Evolutionary conservation across 2,329 filamentous ascomycete genomes (phyloP).

Genomic region (Ascosphaera aggregata): DNA sequence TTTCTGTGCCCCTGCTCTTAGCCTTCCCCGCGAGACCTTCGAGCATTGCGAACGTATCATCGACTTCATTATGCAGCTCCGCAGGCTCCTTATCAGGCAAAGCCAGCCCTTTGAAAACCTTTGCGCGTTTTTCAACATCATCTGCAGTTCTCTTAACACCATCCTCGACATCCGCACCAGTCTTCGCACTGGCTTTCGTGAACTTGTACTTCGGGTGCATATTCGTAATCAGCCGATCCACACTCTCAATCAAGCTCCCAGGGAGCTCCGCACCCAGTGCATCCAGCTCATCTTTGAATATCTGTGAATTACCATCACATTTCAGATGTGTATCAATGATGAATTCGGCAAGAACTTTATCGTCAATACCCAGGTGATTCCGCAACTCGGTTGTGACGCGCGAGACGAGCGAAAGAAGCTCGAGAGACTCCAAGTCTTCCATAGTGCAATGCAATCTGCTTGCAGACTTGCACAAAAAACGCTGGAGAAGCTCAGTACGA

Average conservation of each 20-base stretch:
- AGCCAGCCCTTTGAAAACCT: slow-evolving; percentile 74
- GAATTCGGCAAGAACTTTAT: slow-evolving; percentile 92
- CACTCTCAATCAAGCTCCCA: slow-evolving; percentile 64
- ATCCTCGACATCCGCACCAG: slow-evolving; percentile 17
- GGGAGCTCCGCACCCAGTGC: slow-evolving; percentile 66
- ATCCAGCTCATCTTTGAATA: slow-evolving; percentile 52
- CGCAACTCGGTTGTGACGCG: slow-evolving; percentile 87
- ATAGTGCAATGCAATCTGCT: slow-evolving; percentile 23
- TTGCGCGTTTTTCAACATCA: slow-evolving; percentile 45
- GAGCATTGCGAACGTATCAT: slow-evolving; percentile 54
- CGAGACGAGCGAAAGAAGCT: slow-evolving; percentile 80
- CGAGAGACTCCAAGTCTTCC: slow-evolving; percentile 80
- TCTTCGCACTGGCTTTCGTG: slow-evolving; percentile 16
- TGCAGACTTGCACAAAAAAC: background rate
- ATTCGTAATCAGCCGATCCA: slow-evolving; percentile 68
- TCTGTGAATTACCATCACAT: slow-evolving; percentile 39
- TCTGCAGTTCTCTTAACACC: slow-evolving; percentile 19
- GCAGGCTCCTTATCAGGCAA: slow-evolving; percentile 51
- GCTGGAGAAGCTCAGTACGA: background rate
- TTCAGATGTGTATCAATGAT: slow-evolving; percentile 75
- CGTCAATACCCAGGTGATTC: slow-evolving; percentile 75
- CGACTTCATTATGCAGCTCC: slow-evolving; percentile 10
- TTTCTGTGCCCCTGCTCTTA: slow-evolving; percentile 12
- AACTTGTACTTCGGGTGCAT: slow-evolving; percentile 79
- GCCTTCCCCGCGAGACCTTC: slow-evolving; percentile 57